These are phyloP conservation scores for Pterocarpus macrocarpus DNA, from an alignment of 306 rosid genomes.

Conservation along the genomic window DNA sequence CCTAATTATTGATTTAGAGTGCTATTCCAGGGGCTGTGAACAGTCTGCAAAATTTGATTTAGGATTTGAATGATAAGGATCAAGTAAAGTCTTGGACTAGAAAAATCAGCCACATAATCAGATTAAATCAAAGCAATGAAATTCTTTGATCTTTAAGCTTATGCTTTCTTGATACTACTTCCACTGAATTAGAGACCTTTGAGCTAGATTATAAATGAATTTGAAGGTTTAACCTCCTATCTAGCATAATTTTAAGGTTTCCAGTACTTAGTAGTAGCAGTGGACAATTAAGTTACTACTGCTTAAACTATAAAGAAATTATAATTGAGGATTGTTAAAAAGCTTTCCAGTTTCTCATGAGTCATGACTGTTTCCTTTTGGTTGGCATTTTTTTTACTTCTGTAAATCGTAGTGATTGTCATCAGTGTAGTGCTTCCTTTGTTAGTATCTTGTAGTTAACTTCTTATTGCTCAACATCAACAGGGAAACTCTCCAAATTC, in stretches of 20 bases:
- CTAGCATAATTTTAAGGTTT: background rate
- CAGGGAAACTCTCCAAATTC: constrained; percentile 76
- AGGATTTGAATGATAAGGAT: constrained; percentile 31
- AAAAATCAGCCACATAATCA: constrained; percentile 15
- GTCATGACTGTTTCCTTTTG: constrained; percentile 10
- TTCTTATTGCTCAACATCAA: constrained; percentile 52
- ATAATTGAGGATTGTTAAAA: constrained; percentile 12
- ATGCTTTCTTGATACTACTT: constrained; percentile 15
- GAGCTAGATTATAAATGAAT: constrained; percentile 7
- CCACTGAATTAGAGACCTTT: constrained; percentile 13
- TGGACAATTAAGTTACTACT: background rate
- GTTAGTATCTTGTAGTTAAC: constrained; percentile 30
- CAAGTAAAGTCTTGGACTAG: constrained; percentile 26
- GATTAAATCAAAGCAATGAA: constrained; percentile 10
- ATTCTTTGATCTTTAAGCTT: constrained; percentile 25
- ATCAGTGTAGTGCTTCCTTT: constrained; percentile 17
- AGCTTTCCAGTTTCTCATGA: constrained; percentile 27
- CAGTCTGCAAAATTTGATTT: constrained; percentile 17
- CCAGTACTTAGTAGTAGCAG: constrained; percentile 15
- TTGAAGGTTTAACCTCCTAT: constrained; percentile 22
- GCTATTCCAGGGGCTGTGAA: constrained; percentile 19
- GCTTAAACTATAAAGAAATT: background rate
- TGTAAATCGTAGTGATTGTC: constrained; percentile 32
- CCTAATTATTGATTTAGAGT: background rate
- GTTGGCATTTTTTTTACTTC: constrained; percentile 27